phyloP scores from a whole-genome alignment of 1,284 basidiomycete species.

The Ustilago bromivora region DNA sequence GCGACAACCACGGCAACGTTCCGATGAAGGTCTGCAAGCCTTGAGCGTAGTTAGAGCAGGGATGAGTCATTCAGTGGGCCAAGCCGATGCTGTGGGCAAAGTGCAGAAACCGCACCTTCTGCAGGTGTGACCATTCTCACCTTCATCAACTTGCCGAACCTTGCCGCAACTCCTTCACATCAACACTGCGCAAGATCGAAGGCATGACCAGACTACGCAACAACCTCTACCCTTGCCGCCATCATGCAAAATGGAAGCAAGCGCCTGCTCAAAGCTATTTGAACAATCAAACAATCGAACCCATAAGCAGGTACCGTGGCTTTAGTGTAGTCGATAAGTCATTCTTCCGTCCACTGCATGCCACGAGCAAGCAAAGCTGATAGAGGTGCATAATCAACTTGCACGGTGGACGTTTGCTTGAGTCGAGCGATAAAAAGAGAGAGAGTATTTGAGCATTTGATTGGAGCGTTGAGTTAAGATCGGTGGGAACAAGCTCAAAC shows the following conservation, averaged over 20 bases:
- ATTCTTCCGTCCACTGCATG: not conserved
- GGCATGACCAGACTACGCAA: not conserved
- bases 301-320: not conserved
- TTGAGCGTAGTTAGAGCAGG: not conserved
- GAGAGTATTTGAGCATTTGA: not conserved
- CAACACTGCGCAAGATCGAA: not conserved
- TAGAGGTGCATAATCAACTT: not conserved
- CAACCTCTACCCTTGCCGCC: constrained; percentile 7
- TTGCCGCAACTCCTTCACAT: not conserved
- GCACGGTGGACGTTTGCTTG: not conserved
- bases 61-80: not conserved
- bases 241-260: not conserved
- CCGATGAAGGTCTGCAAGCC: not conserved
- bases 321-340: not conserved
- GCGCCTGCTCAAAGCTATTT: not conserved
- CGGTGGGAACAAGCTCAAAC: constrained; percentile 25
- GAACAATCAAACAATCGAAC: not conserved
- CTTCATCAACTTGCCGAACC: not conserved
- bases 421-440: not conserved
- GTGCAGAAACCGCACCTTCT: not conserved
- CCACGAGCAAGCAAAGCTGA: constrained; percentile 3
- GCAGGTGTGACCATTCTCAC: constrained; percentile 3
- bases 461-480: not conserved
- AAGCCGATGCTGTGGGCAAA: not conserved
- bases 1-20: not conserved